Evolutionary conservation across 768 basidiomycete genomes (phyloP), one percentile per base, ranked within the genome.

Genomic region (Naganishia vishniacii): DNA sequence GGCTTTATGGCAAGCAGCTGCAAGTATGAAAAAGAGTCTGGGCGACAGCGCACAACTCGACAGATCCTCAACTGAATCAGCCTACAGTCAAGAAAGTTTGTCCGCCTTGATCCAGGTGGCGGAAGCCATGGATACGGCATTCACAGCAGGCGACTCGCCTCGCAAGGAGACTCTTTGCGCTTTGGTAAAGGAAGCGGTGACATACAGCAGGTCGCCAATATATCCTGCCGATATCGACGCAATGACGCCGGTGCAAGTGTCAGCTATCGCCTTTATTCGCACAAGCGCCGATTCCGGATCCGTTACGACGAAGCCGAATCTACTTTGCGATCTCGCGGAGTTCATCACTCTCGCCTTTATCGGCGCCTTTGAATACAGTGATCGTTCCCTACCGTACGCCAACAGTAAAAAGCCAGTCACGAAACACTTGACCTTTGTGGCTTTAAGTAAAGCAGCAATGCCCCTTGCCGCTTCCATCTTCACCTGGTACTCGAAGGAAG

Each of bases 291-390:
- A 37, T 2, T 26, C 34, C 34, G 32, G 9, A 9, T 56, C 23
- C 37, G 23, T 34, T 13, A 15, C 53, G 18, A 2, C 37, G 9
- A 56, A 9, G 13, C 31, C 53, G 18, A 56, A 25, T 23, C 78
- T 97, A 18, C 83, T 98, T 69, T 80, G 83, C 0, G 92, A 97
- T 74, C 80, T 97, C 4, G 85, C 93, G 0, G 88, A 91, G 75
- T 94, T 86, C 70, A 80, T 84, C 32, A 89, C 88, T 0, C 81
- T 98, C n/a, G 85, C 94, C 0, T 98, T 92, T 79, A 79, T 89
- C 1, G 87, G 87, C 2, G 25, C 53, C 37, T 59, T 62, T 34
- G 46, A 44, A n/a, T 48, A 62, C 37, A 18, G 37, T 40, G 45
- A 67, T 61, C 49, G 29, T 4, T 67, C 65, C 12, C 48, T 58